phyloP scores from a whole-genome alignment of 2,329 filamentous ascomycete genomes.

The Fusarium sp. region DNA sequence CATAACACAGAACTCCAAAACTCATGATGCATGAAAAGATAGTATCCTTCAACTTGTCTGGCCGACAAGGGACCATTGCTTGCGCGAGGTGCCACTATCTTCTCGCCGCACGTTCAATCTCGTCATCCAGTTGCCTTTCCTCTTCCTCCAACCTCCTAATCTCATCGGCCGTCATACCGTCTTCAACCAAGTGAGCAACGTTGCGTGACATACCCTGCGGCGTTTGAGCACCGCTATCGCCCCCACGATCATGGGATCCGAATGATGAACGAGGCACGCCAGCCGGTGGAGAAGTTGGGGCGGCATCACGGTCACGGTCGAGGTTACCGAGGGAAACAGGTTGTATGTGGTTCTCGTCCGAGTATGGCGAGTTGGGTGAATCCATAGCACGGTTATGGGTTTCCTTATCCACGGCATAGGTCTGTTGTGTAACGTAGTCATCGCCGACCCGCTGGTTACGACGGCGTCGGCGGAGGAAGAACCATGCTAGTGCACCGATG shows the following conservation, averaged over 20 bases:
- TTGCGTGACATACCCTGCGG: slow-evolving; percentile 52
- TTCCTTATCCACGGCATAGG: slow-evolving; percentile 63
- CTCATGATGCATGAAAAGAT: slow-evolving; percentile 34
- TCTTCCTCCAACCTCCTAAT: slow-evolving; percentile 69
- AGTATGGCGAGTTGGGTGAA: slow-evolving; percentile 59
- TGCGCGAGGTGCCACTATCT: slow-evolving; percentile 37
- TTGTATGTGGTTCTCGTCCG: slow-evolving; percentile 54
- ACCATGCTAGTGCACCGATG: slow-evolving; percentile 57
- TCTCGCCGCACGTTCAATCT: slow-evolving; percentile 62
- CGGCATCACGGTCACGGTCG: slow-evolving; percentile 20
- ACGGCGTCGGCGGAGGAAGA: slow-evolving; percentile 58
- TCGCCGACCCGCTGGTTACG: slow-evolving; percentile 42
- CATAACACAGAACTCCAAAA: slow-evolving; percentile 45
- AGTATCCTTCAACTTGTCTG: slow-evolving; percentile 12
- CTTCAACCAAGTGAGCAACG: slow-evolving; percentile 68
- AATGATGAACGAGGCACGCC: slow-evolving; percentile 33
- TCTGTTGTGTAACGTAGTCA: slow-evolving; percentile 47
- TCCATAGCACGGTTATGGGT: slow-evolving; percentile 53
- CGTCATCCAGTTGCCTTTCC: slow-evolving; percentile 68
- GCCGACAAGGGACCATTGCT: slow-evolving; percentile 12
- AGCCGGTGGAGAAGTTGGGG: slow-evolving; percentile 21
- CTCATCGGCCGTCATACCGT: slow-evolving; percentile 71
- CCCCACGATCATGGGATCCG: slow-evolving; percentile 33
- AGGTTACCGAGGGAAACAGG: slow-evolving; percentile 41
- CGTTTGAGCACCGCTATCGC: slow-evolving; percentile 40